A percentile compares a stretch with the other conserved stretches of the same genome.
These are phyloP conservation scores for Ceratobasidium papillatum DNA, from an alignment of 1,284 basidiomycete genomes.

Conservation along the genomic window DNA sequence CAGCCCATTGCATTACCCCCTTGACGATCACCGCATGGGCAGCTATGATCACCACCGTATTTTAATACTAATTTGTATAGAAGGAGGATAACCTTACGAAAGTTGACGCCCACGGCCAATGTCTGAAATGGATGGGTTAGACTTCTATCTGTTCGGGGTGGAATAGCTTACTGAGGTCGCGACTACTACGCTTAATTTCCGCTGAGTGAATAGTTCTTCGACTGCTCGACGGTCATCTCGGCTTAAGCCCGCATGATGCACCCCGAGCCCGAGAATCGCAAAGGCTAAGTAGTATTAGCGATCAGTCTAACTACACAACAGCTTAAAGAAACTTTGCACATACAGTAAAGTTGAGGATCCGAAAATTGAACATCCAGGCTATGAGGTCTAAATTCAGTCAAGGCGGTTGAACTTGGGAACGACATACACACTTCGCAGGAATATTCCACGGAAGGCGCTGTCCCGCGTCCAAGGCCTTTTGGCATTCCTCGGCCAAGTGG, in stretches of 20 bases:
- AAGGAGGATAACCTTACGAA: conserved; percentile 63
- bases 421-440: conserved; percentile 57
- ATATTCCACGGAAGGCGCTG: conserved; percentile 70
- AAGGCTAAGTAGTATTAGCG: conserved; percentile 24
- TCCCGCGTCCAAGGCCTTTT: conserved; percentile 61
- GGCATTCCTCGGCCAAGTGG: conserved; percentile 75
- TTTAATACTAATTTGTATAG: not conserved
- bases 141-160: not conserved
- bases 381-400: conserved; percentile 9
- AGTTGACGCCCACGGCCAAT: conserved; percentile 87
- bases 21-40: conserved; percentile 84
- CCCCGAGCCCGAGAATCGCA: conserved; percentile 71
- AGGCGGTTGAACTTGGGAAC: not conserved
- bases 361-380: conserved; percentile 66
- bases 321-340: conserved; percentile 40
- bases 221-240: conserved; percentile 72
- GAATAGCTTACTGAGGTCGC: conserved; percentile 69
- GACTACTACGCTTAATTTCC: conserved; percentile 70
- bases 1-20: conserved; percentile 72
- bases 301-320: not conserved
- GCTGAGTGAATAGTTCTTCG: conserved; percentile 75
- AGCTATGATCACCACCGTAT: conserved; percentile 56
- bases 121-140: conserved; percentile 59
- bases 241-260: conserved; percentile 88
- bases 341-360: conserved; percentile 70